phyloP scores from a whole-genome alignment of 805 yeast species.

The Cyberlindnera amylophila region DNA sequence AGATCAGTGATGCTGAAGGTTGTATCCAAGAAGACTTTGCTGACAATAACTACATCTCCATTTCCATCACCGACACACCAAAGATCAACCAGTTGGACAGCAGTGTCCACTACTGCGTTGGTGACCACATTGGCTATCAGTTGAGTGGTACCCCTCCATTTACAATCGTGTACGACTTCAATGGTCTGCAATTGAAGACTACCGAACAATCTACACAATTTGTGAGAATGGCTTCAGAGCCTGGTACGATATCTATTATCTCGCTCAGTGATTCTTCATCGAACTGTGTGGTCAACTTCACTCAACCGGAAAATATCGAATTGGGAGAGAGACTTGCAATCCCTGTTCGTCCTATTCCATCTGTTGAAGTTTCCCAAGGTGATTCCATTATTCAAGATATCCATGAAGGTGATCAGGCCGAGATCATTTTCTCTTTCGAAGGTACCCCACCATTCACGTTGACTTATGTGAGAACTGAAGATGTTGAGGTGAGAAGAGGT shows the following conservation, averaged over 20 bases:
- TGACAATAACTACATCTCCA: slow-evolving; percentile 41
- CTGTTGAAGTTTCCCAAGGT: slow-evolving; percentile 85
- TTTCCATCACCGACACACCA: slow-evolving; percentile 76
- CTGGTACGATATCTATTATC: slow-evolving; percentile 69
- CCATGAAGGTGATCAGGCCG: slow-evolving; percentile 93
- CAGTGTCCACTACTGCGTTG: slow-evolving; percentile 72
- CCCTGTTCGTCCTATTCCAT: slow-evolving; percentile 55
- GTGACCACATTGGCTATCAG: slow-evolving; percentile 78
- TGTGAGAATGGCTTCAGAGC: slow-evolving; percentile 70
- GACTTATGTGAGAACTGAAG: slow-evolving; percentile 74
- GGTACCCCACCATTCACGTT: slow-evolving; percentile 91
- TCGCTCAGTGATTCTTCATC: slow-evolving; percentile 74
- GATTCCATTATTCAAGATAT: slow-evolving; percentile 71
- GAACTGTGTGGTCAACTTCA: slow-evolving; percentile 64
- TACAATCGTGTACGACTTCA: slow-evolving; percentile 68
- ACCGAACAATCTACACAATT: slow-evolving; percentile 46
- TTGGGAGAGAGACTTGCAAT: slow-evolving; percentile 33
- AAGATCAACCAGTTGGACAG: slow-evolving; percentile 47
- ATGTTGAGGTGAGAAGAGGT: slow-evolving; percentile 36
- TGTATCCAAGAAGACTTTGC: slow-evolving; percentile 50
- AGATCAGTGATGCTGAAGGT: slow-evolving; percentile 64
- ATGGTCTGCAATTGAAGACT: slow-evolving; percentile 55
- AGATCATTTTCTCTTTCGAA: slow-evolving; percentile 71
- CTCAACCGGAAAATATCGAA: slow-evolving; percentile 33
- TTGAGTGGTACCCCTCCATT: slow-evolving; percentile 81